These are phyloP conservation scores for Oryza meyeriana DNA, from an alignment of 176 grass and related monocot genomes.

Conservation along the genomic window DNA sequence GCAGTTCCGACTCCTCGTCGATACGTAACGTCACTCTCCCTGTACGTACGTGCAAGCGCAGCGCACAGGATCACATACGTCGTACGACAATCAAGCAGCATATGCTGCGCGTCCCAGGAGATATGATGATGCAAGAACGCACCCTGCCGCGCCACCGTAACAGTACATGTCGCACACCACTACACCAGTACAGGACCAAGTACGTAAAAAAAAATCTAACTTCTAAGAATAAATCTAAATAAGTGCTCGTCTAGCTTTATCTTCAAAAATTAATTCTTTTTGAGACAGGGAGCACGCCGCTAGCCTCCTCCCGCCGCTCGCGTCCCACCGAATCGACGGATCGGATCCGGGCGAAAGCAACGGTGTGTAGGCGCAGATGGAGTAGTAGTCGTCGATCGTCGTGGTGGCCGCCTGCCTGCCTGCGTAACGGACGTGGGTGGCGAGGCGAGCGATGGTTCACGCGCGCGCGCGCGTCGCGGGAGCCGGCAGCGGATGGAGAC, in stretches of 20 bases:
- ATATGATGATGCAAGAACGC: not conserved
- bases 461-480: not conserved
- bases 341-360: not conserved
- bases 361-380: not conserved
- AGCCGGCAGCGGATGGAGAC: constrained; percentile 34
- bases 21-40: not conserved
- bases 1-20: not conserved
- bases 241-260: no score
- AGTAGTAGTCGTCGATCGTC: no score
- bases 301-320: not conserved
- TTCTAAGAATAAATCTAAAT: no score
- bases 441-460: not conserved
- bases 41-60: not conserved
- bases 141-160: not conserved
- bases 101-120: not conserved
- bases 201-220: no score
- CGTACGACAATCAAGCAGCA: not conserved
- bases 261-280: no score
- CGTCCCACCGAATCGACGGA: not conserved
- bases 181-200: not conserved
- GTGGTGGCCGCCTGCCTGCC: no score
- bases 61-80: not conserved
- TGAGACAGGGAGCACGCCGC: no score
- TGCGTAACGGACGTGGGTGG: not conserved
- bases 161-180: not conserved